Percentiles rank a stretch among this genome's conserved stretches.
phyloP scores from a whole-genome alignment of 805 yeast species.

The Suhomyces xylopsoci region DNA sequence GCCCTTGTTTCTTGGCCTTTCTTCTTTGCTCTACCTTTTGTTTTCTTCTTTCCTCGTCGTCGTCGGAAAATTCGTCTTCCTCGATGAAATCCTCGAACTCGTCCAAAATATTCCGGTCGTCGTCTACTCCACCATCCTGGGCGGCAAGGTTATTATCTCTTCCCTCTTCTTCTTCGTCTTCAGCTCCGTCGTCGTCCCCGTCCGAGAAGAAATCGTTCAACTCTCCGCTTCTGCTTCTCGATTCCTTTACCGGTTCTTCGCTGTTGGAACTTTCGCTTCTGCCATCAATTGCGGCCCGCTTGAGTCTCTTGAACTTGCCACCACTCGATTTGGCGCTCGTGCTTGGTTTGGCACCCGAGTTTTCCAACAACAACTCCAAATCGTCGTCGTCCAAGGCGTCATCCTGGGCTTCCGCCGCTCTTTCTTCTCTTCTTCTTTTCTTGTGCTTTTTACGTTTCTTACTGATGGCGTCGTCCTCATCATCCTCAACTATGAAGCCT shows the following conservation, averaged over 20 bases:
- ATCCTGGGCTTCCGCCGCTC: conserved; percentile 27
- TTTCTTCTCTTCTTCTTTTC: conserved; percentile 28
- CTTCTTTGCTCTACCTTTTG: conserved; percentile 31
- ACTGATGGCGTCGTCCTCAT: conserved; percentile 23
- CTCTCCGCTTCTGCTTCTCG: conserved; percentile 36
- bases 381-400: conserved; percentile 91
- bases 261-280: conserved; percentile 30
- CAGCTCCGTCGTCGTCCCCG: conserved; percentile 21
- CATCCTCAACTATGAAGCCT: conserved; percentile 93
- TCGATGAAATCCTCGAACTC: conserved; percentile 97
- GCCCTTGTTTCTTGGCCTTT: conserved; percentile 32
- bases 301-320: conserved; percentile 72
- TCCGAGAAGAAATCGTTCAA: conserved; percentile 73
- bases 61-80: conserved; percentile 93
- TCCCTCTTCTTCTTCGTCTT: conserved; percentile 25
- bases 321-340: conserved; percentile 22
- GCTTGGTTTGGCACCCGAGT: conserved; percentile 68
- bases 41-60: conserved; percentile 48
- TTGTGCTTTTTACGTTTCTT: conserved; percentile 41
- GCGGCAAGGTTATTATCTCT: conserved; percentile 27
- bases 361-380: conserved; percentile 85
- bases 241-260: conserved; percentile 22
- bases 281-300: conserved; percentile 53
- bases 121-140: conserved; percentile 20
- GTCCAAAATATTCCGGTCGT: conserved; percentile 50